Evolutionary conservation across 345 rosid species (phyloP), one percentile per base, ranked within the genome.

Genomic region (Mercurialis annua): DNA sequence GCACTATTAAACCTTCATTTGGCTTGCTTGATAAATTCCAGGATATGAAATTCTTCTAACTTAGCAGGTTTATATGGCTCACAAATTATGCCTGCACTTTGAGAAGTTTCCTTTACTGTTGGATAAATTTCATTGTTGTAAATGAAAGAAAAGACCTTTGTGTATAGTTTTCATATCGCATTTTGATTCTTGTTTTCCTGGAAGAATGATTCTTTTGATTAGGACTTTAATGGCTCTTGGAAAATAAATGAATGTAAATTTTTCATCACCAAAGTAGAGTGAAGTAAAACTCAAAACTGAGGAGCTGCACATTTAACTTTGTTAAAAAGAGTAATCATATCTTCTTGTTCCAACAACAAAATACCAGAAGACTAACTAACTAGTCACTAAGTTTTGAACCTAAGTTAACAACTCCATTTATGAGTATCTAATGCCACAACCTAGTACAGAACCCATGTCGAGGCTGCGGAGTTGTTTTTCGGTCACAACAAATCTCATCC

Each of bases 401-500:
- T 2, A 2, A 17, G 38, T 8, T 11, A 23, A 34, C 5, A 33
- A 48, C 5, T 27, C 16, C 38, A 23, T 1, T 24, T 60, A 24
- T 16, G 4, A 11, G 33, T 43, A 34, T 31, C 47, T 56, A 77
- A 71, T 78, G 82, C 81, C 80, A 67, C 24, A 71, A 48, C 46
- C 71, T 67, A 46, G 71, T 31, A 65, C 73, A 80, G 69, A 70
- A 76, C 0, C 82, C 76, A 24, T n/a, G n/a, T n/a, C n/a, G n/a
- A n/a, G 38, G 61, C 64, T 33, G 48, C n/a, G 68, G 73, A 69
- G 34, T 59, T 44, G 63, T 69, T 63, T 77, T 77, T 57, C 54
- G 71, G 59, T 83, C 77, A 26, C 59, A 56, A 67, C 77, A 62
- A 24, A 86, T 80, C 77, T 75, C 69, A 23, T 78, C 81, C 55